A percentile compares a stretch with the other conserved stretches of the same genome.
Conservation (phyloP, 164 flowering plant species). For the Chimonanthus salicifolius region DNA sequence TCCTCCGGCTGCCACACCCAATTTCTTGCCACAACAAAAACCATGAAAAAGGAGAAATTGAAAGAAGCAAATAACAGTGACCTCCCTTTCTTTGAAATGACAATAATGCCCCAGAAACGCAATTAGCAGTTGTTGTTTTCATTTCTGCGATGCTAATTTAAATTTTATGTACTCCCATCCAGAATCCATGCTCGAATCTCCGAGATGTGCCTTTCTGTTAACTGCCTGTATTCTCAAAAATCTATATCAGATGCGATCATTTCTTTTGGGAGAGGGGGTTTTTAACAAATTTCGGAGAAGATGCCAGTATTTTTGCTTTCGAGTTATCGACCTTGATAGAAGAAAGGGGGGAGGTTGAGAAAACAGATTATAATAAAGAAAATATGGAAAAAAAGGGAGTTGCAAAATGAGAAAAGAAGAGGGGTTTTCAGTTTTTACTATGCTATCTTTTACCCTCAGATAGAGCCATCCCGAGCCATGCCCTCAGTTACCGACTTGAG, state of each 20-base stretch:
- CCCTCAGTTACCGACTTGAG: slow-evolving; percentile 64
- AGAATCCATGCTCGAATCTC: neutral
- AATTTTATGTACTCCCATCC: neutral
- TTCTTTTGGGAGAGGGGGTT: neutral
- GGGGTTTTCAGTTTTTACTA: neutral
- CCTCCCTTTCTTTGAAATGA: slow-evolving; percentile 3
- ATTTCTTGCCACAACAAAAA: neutral
- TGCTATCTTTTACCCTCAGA: neutral
- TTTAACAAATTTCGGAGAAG: neutral
- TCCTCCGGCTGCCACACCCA: slow-evolving; percentile 1
- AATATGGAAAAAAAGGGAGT: neutral
- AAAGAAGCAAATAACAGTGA: neutral
- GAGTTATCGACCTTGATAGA: too few species aligned
- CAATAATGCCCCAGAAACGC: neutral
- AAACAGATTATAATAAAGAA: slow-evolving; percentile 1
- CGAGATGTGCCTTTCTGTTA: neutral
- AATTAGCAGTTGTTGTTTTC: neutral
- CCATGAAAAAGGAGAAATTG: neutral
- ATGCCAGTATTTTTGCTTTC: neutral
- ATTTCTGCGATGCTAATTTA: neutral
- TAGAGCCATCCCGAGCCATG: slow-evolving; percentile 15
- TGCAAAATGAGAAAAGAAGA: neutral
- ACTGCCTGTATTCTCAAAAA: neutral
- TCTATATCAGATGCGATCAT: neutral
- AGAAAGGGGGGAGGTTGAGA: neutral